Conservation (phyloP, 768 basidiomycete genomes). For the Polyporus arcularius region DNA sequence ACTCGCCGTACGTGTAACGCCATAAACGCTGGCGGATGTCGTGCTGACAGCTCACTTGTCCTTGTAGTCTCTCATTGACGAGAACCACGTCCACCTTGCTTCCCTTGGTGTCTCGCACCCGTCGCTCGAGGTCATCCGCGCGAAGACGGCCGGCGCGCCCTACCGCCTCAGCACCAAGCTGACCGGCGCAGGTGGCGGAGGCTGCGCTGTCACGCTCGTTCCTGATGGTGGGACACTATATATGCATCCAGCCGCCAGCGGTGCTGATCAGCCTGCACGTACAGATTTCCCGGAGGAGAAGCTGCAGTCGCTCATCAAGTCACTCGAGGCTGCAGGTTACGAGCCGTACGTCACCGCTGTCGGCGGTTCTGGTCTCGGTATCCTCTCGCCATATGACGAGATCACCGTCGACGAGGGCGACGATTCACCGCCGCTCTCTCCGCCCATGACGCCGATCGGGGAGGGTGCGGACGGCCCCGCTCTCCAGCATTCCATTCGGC, state of each 20-base stretch:
- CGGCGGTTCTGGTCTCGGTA: slow-evolving; percentile 90
- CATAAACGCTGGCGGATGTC: background rate
- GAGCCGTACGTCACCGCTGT: slow-evolving; percentile 89
- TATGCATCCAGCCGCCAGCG: slow-evolving; percentile 27
- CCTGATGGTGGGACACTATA: slow-evolving; percentile 69
- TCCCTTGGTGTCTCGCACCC: slow-evolving; percentile 91
- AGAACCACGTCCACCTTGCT: slow-evolving; percentile 87
- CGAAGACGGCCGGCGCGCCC: slow-evolving; percentile 62
- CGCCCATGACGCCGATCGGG: slow-evolving; percentile 24
- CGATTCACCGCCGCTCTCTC: slow-evolving; percentile 22
- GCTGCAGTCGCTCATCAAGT: slow-evolving; percentile 58
- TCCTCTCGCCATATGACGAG: slow-evolving; percentile 57
- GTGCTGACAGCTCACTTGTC: slow-evolving; percentile 13
- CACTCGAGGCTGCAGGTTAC: slow-evolving; percentile 66
- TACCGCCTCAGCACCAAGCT: slow-evolving; percentile 87
- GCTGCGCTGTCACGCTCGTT: slow-evolving; percentile 94
- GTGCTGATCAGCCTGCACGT: background rate
- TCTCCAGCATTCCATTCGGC: slow-evolving; percentile 27
- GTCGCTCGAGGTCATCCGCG: slow-evolving; percentile 76
- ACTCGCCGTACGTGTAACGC: slow-evolving; percentile 62
- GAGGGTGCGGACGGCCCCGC: slow-evolving; percentile 2
- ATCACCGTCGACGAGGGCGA: slow-evolving; percentile 8
- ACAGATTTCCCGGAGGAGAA: slow-evolving; percentile 68
- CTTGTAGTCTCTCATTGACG: slow-evolving; percentile 71
- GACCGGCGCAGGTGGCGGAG: slow-evolving; percentile 97